Evolutionary conservation across 164 flowering plant genomes (phyloP).

Genomic region (Kalanchoe fedtschenkoi): DNA sequence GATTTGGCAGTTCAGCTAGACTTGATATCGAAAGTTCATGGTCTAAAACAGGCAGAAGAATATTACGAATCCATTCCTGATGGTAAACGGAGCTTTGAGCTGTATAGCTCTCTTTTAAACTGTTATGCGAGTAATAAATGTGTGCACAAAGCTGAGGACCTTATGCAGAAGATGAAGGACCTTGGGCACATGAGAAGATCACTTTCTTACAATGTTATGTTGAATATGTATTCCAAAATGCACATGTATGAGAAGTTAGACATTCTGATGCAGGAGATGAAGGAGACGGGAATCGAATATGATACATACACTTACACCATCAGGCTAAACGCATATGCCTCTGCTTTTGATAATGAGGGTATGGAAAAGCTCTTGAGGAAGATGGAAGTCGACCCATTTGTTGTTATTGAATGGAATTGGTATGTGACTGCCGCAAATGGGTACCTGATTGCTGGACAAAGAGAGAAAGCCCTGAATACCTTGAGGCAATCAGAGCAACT

Average conservation of each 20-base stretch:
- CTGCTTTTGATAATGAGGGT: constrained; percentile 4
- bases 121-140: constrained; percentile 7
- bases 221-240: constrained; percentile 7
- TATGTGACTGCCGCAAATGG: constrained; percentile 19
- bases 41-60: constrained; percentile 8
- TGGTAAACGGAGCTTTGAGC: neutral
- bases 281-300: constrained; percentile 10
- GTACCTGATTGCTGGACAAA: constrained; percentile 14
- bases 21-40: constrained; percentile 8
- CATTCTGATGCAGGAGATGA: constrained; percentile 15
- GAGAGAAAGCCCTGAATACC: constrained; percentile 11
- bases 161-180: constrained; percentile 8
- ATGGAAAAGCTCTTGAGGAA: constrained; percentile 18
- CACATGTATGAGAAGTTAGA: constrained; percentile 10
- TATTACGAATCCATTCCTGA: constrained; percentile 7
- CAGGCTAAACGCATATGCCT: constrained; percentile 11
- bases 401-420: constrained; percentile 9
- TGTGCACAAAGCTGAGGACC: constrained; percentile 9
- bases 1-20: constrained; percentile 12
- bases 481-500: constrained; percentile 15
- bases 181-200: neutral
- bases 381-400: constrained; percentile 14
- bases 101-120: constrained; percentile 8
- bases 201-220: constrained; percentile 7
- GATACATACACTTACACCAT: constrained; percentile 12